A percentile compares a stretch with the other conserved stretches of the same genome.
phyloP scores from a whole-genome alignment of 2,329 filamentous ascomycete genomes.

The Phyllosticta citriasiana region DNA sequence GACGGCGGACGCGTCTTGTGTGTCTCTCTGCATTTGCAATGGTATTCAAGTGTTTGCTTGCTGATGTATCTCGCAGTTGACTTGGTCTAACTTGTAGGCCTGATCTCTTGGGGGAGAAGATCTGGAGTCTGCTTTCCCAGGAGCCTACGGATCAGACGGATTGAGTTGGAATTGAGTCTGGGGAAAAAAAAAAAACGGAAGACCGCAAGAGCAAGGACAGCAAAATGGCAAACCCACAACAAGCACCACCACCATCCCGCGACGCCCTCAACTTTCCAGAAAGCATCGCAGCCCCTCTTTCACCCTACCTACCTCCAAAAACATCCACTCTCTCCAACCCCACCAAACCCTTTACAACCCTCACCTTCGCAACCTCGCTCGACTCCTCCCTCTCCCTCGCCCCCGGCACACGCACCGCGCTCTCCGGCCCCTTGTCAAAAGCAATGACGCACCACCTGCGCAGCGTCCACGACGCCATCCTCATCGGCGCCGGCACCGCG shows the following conservation, averaged over 20 bases:
- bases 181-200: conserved; percentile 17
- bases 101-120: too few relatives aligned
- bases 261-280: conserved; percentile 31
- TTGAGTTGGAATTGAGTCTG: too few relatives aligned
- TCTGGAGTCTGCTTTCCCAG: too few relatives aligned
- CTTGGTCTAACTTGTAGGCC: too few relatives aligned
- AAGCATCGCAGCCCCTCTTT: conserved; percentile 36
- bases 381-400: conserved; percentile 69
- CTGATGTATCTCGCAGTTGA: too few relatives aligned
- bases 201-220: conserved; percentile 28
- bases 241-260: conserved; percentile 12
- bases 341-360: conserved; percentile 44
- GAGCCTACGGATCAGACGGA: too few relatives aligned
- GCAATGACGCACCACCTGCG: conserved; percentile 90
- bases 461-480: conserved; percentile 70
- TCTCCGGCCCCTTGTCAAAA: conserved; percentile 77
- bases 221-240: not conserved
- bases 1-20: too few relatives aligned
- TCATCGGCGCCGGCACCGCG: conserved; percentile 76
- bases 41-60: too few relatives aligned
- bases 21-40: too few relatives aligned
- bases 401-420: conserved; percentile 67
- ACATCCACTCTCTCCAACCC: conserved; percentile 5
- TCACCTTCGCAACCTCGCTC: conserved; percentile 86
- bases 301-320: conserved; percentile 38